Evolutionary conservation across 805 yeast genomes (phyloP).

Genomic region (Starmerella powellii): DNA sequence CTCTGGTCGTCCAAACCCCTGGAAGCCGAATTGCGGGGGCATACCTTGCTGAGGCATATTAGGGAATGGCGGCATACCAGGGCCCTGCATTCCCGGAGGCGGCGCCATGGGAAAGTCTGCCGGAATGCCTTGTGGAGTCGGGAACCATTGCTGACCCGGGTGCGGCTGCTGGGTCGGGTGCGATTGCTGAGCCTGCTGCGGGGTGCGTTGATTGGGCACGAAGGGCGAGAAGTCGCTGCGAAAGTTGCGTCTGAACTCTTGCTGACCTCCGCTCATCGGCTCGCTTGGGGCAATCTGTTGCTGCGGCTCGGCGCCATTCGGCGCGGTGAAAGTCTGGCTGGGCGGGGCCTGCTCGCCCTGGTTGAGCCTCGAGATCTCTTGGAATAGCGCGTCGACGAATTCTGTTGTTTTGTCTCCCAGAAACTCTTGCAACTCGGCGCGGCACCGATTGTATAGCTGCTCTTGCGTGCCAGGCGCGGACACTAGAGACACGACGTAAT

Average conservation of each 20-base stretch:
- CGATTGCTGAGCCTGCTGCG: slow-evolving; percentile 1
- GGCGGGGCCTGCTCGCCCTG: slow-evolving; percentile 1
- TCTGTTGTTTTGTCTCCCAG: slow-evolving; percentile 27
- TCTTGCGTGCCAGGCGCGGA: slow-evolving; percentile 30
- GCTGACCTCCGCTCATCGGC: slow-evolving; percentile 22
- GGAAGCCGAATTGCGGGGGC: slow-evolving; percentile 9
- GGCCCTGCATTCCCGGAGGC: slow-evolving; percentile 5
- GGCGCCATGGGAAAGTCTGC: not conserved
- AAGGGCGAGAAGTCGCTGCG: slow-evolving; percentile 7
- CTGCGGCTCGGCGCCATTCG: not conserved
- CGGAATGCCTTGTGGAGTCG: slow-evolving; percentile 1
- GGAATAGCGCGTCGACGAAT: slow-evolving; percentile 30
- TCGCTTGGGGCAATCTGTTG: not conserved
- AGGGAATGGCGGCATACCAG: slow-evolving; percentile 1
- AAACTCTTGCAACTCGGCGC: slow-evolving; percentile 33
- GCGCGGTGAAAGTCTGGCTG: not conserved
- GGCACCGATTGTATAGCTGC: slow-evolving; percentile 29
- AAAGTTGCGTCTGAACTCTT: slow-evolving; percentile 24
- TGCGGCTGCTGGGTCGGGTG: not conserved
- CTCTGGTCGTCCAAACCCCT: not conserved
- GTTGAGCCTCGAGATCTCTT: slow-evolving; percentile 22
- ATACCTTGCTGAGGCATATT: not conserved
- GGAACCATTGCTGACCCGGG: not conserved
- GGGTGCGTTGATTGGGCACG: not conserved
- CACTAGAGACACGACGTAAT: slow-evolving; percentile 36